A percentile compares a stretch with the other conserved stretches of the same genome.
phyloP scores from a whole-genome alignment of 148 eudicot genomes.

The Rhododendron ovatum region DNA sequence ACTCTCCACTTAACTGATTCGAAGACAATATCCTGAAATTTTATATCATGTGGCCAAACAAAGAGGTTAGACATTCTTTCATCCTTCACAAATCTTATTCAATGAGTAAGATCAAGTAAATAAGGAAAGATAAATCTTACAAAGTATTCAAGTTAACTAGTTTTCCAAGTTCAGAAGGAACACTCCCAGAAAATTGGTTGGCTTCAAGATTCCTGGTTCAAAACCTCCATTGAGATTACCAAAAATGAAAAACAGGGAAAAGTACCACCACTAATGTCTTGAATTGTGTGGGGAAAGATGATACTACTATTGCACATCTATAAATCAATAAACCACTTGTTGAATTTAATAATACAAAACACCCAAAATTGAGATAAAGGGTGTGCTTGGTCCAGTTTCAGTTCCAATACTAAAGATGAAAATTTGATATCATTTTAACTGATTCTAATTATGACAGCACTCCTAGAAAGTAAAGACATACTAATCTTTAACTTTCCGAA shows the following conservation, averaged over 20 bases:
- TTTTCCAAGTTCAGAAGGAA: constrained; percentile 54
- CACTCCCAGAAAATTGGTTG: constrained; percentile 51
- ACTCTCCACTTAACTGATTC: constrained; percentile 48
- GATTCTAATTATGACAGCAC: not conserved
- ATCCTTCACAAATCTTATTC: not conserved
- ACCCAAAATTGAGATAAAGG: not conserved
- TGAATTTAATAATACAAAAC: not conserved
- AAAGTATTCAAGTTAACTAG: constrained; percentile 39
- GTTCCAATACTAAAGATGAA: not conserved
- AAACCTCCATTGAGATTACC: not conserved
- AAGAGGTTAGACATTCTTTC: not conserved
- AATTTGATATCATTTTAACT: not conserved
- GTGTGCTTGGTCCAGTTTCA: not conserved
- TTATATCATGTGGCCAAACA: constrained; percentile 8
- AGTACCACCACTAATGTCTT: not conserved
- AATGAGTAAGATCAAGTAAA: not conserved
- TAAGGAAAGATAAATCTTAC: constrained; percentile 32
- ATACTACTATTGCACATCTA: no score
- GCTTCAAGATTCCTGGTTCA: constrained; percentile 54
- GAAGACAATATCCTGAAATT: constrained; percentile 58
- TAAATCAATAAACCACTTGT: no score
- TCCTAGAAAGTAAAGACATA: not conserved
- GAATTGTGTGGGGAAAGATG: not conserved
- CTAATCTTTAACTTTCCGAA: no score
- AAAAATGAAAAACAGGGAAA: not conserved